Conservation (phyloP, 352 stramenopile genomes). For the Blastocystis sp. region DNA sequence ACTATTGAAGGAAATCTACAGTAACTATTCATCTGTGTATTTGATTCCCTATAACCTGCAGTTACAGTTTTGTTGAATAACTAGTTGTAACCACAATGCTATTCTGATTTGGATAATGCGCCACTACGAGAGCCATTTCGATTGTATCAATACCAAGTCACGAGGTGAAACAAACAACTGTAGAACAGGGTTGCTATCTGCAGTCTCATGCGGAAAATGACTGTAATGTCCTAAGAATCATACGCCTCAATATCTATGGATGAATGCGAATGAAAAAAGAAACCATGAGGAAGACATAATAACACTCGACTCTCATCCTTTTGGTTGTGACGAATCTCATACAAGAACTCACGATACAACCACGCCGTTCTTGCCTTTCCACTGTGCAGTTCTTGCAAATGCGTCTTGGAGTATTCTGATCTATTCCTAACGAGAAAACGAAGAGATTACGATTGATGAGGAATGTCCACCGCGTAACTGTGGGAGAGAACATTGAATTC, state of each 20-base stretch:
- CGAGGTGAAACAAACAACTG: too few relatives aligned
- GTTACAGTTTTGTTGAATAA: too few relatives aligned
- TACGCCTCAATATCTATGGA: neutral
- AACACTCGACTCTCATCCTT: slow-evolving; percentile 42
- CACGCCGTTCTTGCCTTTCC: slow-evolving; percentile 10
- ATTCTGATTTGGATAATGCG: too few relatives aligned
- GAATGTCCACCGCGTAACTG: slow-evolving; percentile 59
- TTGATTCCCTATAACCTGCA: too few relatives aligned
- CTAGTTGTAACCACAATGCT: too few relatives aligned
- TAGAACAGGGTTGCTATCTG: too few relatives aligned
- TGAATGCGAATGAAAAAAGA: neutral
- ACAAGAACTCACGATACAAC: slow-evolving; percentile 41
- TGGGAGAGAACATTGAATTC: slow-evolving; percentile 63
- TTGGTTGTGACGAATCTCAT: neutral
- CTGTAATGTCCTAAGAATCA: too few relatives aligned
- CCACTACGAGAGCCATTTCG: too few relatives aligned
- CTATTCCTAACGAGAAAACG: neutral
- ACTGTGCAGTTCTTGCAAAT: neutral
- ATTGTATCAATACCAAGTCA: too few relatives aligned
- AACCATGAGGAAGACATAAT: slow-evolving; percentile 17
- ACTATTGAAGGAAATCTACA: neutral
- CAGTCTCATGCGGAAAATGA: too few relatives aligned
- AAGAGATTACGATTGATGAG: slow-evolving; percentile 19
- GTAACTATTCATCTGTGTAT: too few relatives aligned
- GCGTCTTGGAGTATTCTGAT: slow-evolving; percentile 43